Evolutionary conservation across 176 grass and related monocot genomes (phyloP).

Genomic region (Sorghum bicolor): Sorghum_bicolor_NCBIv3 NC_012874.2:3826501-3827000

Average conservation of each 20-base stretch:
- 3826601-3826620: conserved; percentile 21
- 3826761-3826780: conserved; percentile 20
- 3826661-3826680: conserved; percentile 3
- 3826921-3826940: conserved; percentile 45
- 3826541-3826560: conserved; percentile 19
- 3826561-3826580: conserved; percentile 28
- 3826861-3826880: conserved; percentile 47
- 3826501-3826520: conserved; percentile 14
- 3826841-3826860: conserved; percentile 37
- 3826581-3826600: conserved; percentile 16
- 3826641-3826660: conserved; percentile 18
- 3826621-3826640: conserved; percentile 21
- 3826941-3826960: conserved; percentile 57
- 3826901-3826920: conserved; percentile 38
- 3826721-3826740: conserved; percentile 37
- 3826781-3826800: conserved; percentile 36
- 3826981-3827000: conserved; percentile 50
- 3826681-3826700: conserved; percentile 23
- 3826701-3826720: conserved; percentile 19
- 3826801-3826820: conserved; percentile 39
- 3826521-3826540: conserved; percentile 26
- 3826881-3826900: conserved; percentile 45
- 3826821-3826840: conserved; percentile 54
- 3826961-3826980: conserved; percentile 50
- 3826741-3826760: conserved; percentile 36